A percentile compares a stretch with the other conserved stretches of the same genome.
These are phyloP conservation scores for Trichoderma lentiforme DNA, from an alignment of 2,329 filamentous ascomycete species.

Conservation along the genomic window DNA sequence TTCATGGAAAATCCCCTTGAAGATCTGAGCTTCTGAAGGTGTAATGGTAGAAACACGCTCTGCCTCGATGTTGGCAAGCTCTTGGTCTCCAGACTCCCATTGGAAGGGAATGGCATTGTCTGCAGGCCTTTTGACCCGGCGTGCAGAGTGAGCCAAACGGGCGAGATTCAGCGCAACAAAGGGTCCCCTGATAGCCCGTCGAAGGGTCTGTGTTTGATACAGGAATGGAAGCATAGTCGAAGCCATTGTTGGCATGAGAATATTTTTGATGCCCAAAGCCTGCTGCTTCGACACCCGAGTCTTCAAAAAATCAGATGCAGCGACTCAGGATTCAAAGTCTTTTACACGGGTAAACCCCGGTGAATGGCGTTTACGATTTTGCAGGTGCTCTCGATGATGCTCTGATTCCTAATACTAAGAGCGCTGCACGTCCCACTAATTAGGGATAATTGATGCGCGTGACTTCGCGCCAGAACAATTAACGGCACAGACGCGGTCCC, in stretches of 20 bases:
- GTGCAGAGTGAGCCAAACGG: slow-evolving; percentile 23
- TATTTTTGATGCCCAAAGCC: neutral
- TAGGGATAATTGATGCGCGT: slow-evolving; percentile 24
- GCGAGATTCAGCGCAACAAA: slow-evolving; percentile 23
- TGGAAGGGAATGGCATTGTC: slow-evolving; percentile 53
- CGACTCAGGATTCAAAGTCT: neutral
- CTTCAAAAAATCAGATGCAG: neutral
- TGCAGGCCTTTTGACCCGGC: slow-evolving; percentile 17
- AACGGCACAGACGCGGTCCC: slow-evolving; percentile 22
- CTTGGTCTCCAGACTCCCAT: slow-evolving; percentile 32
- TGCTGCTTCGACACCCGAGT: neutral
- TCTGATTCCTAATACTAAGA: neutral
- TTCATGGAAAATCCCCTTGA: slow-evolving; percentile 54
- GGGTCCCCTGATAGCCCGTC: slow-evolving; percentile 29
- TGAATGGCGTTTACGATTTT: neutral
- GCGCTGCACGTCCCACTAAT: neutral
- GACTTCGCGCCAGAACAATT: slow-evolving; percentile 32
- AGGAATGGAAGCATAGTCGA: slow-evolving; percentile 62
- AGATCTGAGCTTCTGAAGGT: slow-evolving; percentile 54
- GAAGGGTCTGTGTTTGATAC: slow-evolving; percentile 65
- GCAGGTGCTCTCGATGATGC: neutral
- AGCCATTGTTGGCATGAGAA: slow-evolving; percentile 35
- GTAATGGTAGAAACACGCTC: slow-evolving; percentile 51
- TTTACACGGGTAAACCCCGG: slow-evolving; percentile 8
- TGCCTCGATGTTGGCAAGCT: slow-evolving; percentile 20